Evolutionary conservation across 2,329 filamentous ascomycete genomes (phyloP).

Genomic region (Aspergillus puulaauensis): DNA sequence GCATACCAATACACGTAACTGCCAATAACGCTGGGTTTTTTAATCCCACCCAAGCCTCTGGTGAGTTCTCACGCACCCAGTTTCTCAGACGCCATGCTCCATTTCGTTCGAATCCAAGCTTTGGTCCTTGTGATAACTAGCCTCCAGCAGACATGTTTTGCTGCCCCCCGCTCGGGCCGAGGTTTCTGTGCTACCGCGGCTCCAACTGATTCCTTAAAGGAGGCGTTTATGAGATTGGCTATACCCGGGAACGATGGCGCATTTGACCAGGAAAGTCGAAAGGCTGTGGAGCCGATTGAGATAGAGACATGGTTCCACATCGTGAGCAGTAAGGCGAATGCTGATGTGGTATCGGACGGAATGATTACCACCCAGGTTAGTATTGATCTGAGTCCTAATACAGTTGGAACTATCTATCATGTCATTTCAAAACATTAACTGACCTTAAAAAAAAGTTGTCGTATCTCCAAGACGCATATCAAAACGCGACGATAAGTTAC

Average conservation of each 20-base stretch:
- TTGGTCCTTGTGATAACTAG: slow-evolving; percentile 20
- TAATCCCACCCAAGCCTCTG: background rate
- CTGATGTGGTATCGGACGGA: slow-evolving; percentile 27
- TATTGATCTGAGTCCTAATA: background rate
- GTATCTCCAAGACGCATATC: slow-evolving; percentile 48
- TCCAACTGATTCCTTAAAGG: slow-evolving; percentile 26
- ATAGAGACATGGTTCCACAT: slow-evolving; percentile 47
- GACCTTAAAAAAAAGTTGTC: slow-evolving; percentile 22
- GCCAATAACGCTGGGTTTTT: slow-evolving; percentile 6
- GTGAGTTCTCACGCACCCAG: background rate
- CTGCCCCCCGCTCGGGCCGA: slow-evolving; percentile 17
- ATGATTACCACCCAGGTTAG: slow-evolving; percentile 39
- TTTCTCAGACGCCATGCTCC: slow-evolving; percentile 23
- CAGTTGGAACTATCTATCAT: background rate
- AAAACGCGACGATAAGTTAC: slow-evolving; percentile 49
- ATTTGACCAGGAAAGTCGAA: slow-evolving; percentile 19
- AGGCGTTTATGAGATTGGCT: slow-evolving; percentile 26
- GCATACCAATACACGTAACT: slow-evolving; percentile 15
- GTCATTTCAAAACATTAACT: background rate
- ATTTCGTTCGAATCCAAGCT: slow-evolving; percentile 18
- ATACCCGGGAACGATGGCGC: slow-evolving; percentile 12
- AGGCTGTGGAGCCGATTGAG: slow-evolving; percentile 27
- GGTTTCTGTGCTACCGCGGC: slow-evolving; percentile 33
- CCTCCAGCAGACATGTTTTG: slow-evolving; percentile 20
- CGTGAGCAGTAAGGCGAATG: slow-evolving; percentile 33